Base-by-base conservation (phyloP, 345 rosid genomes). In the Citrus sinensis region DNA sequence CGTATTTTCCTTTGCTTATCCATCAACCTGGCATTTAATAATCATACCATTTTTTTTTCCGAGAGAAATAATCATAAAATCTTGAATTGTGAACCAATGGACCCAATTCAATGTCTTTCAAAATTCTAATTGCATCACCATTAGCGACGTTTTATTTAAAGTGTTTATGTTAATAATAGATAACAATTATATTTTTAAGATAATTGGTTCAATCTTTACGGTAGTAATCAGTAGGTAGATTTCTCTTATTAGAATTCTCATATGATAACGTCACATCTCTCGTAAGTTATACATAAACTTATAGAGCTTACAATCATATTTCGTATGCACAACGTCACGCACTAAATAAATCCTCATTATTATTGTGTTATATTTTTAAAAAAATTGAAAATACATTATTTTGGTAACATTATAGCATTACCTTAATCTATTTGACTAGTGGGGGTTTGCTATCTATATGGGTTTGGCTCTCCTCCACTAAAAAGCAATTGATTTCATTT, bases 401-500 rank as follows among this genome's bases (percentile, higher is more conserved):
- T 17, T 54, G 2, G 7, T 54, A 54, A 54, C 22, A 51, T 51
- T 17, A 51, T 51, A 54, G n/a, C 58, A 54, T 17, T 54, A 54
- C 58, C 58, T 54, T 54, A 54, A 54, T 54, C 58, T 17, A 35
- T 73, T 67, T 30, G 68, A 32, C 20, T 32, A 29, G 20, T 30
- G 8, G 9, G 40, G 8, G 35, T 39, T 68, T 40, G 24, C 40
- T 7, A 5, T 17, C n/a, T 27, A 9, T 82, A 2, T 69, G 70
- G 72, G 83, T 42, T 81, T 46, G 83, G 87, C 67, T 64, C 29
- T 55, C 73, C 37, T 69, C 85, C 83, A 82, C 79, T 58, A 37
- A 2, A 58, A 22, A 8, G 3, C 30, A 7, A 4, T 71, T 2
- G 20, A 8, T 74, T 35, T 13, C 25, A 20, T 40, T 74, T 16